Percentiles rank a stretch among this genome's conserved stretches.
These are phyloP conservation scores for Dactylellina drechsleri DNA, from an alignment of 2,329 filamentous ascomycete genomes.

Conservation along the genomic window DNA sequence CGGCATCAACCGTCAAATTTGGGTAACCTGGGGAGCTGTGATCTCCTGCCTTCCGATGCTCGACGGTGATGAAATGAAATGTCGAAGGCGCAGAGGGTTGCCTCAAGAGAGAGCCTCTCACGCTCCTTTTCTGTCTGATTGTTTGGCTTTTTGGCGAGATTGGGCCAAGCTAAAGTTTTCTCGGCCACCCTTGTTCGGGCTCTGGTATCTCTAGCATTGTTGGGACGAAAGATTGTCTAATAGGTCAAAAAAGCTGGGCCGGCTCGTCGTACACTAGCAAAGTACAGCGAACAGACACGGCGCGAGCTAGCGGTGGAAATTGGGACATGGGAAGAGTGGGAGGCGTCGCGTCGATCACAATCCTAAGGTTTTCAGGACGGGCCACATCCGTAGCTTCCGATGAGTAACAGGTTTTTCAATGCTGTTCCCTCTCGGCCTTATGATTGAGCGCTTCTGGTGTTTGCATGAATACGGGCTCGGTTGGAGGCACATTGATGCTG, in stretches of 20 bases:
- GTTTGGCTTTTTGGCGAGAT: constrained; percentile 37
- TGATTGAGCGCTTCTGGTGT: neutral
- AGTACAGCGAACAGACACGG: neutral
- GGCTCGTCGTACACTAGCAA: constrained; percentile 13
- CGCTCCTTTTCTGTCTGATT: neutral
- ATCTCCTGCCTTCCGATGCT: constrained; percentile 33
- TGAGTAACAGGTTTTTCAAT: neutral
- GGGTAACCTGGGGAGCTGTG: constrained; percentile 27
- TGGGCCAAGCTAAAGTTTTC: constrained; percentile 10
- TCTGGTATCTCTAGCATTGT: constrained; percentile 5
- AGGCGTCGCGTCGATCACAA: constrained; percentile 36
- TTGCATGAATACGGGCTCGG: constrained; percentile 15
- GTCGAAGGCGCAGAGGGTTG: constrained; percentile 27
- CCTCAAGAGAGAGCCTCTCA: neutral
- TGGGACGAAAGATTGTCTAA: constrained; percentile 25
- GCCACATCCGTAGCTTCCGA: neutral
- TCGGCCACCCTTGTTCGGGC: constrained; percentile 7
- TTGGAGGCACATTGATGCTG: constrained; percentile 30
- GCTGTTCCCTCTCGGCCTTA: neutral
- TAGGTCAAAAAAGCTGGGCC: neutral
- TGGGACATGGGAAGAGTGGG: constrained; percentile 19
- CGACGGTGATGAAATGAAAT: constrained; percentile 39
- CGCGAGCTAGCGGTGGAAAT: constrained; percentile 37
- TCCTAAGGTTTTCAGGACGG: constrained; percentile 2
- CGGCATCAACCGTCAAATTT: constrained; percentile 13